A percentile compares a stretch with the other conserved stretches of the same genome.
These are phyloP conservation scores for Fusarium annulatum DNA, from an alignment of 2,329 filamentous ascomycete genomes.

Conservation along the genomic window DNA sequence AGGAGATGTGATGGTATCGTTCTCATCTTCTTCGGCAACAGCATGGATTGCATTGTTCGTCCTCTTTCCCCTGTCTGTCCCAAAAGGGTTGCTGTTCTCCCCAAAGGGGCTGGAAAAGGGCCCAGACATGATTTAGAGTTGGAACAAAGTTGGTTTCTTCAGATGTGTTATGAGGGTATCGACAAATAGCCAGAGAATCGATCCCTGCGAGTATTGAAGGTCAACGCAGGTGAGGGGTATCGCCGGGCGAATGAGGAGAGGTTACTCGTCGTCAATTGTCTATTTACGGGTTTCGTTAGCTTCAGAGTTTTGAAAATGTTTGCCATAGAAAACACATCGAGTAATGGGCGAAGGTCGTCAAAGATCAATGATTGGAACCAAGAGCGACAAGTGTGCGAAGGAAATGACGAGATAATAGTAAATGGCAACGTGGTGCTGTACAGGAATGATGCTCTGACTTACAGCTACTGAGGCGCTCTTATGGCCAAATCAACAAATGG, in stretches of 20 bases:
- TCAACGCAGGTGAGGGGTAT: slow-evolving; percentile 77
- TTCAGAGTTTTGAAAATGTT: slow-evolving; percentile 58
- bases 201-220: slow-evolving; percentile 72
- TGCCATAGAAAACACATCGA: not conserved
- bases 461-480: slow-evolving; percentile 35
- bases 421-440: slow-evolving; percentile 17
- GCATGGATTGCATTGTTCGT: slow-evolving; percentile 55
- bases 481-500: slow-evolving; percentile 10
- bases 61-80: slow-evolving; percentile 36
- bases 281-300: slow-evolving; percentile 72
- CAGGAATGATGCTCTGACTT: slow-evolving; percentile 24
- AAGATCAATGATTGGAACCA: not conserved
- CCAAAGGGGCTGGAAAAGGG: slow-evolving; percentile 81
- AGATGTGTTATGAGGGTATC: slow-evolving; percentile 7
- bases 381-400: not conserved
- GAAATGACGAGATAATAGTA: not conserved
- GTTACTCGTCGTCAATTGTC: slow-evolving; percentile 67
- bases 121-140: slow-evolving; percentile 70
- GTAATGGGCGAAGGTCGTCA: not conserved
- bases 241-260: slow-evolving; percentile 67
- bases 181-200: slow-evolving; percentile 14
- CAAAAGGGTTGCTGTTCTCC: slow-evolving; percentile 59
- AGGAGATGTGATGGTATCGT: slow-evolving; percentile 79
- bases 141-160: not conserved
- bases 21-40: slow-evolving; percentile 86